Base-by-base conservation (phyloP, 176 grass and related monocot genomes). In the Carex myosuroides region DNA sequence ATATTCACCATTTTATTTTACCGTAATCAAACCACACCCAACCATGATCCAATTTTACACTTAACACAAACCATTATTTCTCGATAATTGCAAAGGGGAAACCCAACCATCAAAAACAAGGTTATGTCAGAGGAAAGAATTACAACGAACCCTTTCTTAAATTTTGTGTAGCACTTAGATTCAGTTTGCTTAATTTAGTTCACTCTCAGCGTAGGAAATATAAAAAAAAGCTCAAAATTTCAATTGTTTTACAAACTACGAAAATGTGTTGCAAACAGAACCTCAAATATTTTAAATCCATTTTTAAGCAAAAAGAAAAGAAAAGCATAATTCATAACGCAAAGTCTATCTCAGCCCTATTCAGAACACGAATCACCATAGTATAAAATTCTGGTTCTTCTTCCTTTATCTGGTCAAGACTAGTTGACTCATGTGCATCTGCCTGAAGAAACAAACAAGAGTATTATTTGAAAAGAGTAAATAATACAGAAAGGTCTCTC, bases 351-450 rank as follows among this genome's bases (percentile, higher is more conserved):
- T 95, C 88, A 11, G 96, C 91, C 79, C 83, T 86, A 77, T 90
- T 90, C 85, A 98, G 50, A 7, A 87, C 83, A 52, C 13, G 57
- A 1, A 81, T 90, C 80, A 95, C 96, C 93, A 88, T 85, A 64
- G 80, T 76, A 78, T 93, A 88, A 83, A 93, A 95, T 62, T 93
- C 89, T 76, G 93, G 89, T 84, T 98, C 93, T 37, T 90, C 81
- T 24, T 85, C 83, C 84, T 90, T 92, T 69, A 98, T 82, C 14
- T 3, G 82, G 46, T 93, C 89, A 1, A 95, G 66, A 46, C 88
- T 92, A 14, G 80, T 90, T 62, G 93, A 93, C 92, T 95, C 93
- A 88, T 98, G 96, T 12, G 70, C 81, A 18, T 95, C 89, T 1
- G 85, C 96, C 96, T 93, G 83, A 37, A 54, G 37, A 83, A 84